These are phyloP conservation scores for Massarina eburnea DNA, from an alignment of 2,329 filamentous ascomycete genomes.

Conservation along the genomic window DNA sequence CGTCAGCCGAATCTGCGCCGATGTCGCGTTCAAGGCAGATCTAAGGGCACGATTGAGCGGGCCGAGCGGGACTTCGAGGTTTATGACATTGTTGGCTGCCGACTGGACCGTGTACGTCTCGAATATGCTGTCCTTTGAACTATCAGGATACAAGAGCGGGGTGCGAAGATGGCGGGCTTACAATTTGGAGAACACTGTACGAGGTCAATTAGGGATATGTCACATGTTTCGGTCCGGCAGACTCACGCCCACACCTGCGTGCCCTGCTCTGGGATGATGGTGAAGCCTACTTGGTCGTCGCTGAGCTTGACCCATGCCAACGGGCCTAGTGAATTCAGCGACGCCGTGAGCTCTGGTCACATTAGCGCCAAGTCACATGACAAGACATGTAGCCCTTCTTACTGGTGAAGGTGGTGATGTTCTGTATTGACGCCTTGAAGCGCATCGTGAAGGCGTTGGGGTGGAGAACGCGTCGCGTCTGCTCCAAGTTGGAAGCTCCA, in stretches of 20 bases:
- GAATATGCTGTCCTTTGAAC: conserved; percentile 77
- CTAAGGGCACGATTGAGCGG: conserved; percentile 88
- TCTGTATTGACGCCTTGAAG: conserved; percentile 56
- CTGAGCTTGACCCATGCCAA: conserved; percentile 90
- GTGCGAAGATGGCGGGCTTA: conserved; percentile 36
- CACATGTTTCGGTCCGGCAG: conserved; percentile 14
- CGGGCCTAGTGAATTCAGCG: conserved; percentile 69
- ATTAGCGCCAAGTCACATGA: not conserved
- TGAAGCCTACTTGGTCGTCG: conserved; percentile 86
- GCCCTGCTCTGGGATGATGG: conserved; percentile 90
- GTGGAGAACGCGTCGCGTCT: conserved; percentile 25
- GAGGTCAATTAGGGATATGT: conserved; percentile 18
- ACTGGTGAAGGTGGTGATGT: conserved; percentile 57
- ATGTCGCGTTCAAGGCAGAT: conserved; percentile 78
- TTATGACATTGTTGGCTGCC: conserved; percentile 86
- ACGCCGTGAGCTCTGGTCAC: conserved; percentile 60
- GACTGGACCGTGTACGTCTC: conserved; percentile 86
- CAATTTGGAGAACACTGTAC: conserved; percentile 45
- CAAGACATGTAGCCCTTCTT: conserved; percentile 22
- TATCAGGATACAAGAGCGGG: conserved; percentile 13
- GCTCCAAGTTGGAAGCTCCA: not conserved
- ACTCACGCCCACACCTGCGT: conserved; percentile 95
- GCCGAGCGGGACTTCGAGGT: conserved; percentile 89
- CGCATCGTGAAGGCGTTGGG: conserved; percentile 45
- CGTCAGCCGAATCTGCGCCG: conserved; percentile 83